phyloP scores from a whole-genome alignment of 345 rosid species.

The Kandelia obovata region DNA sequence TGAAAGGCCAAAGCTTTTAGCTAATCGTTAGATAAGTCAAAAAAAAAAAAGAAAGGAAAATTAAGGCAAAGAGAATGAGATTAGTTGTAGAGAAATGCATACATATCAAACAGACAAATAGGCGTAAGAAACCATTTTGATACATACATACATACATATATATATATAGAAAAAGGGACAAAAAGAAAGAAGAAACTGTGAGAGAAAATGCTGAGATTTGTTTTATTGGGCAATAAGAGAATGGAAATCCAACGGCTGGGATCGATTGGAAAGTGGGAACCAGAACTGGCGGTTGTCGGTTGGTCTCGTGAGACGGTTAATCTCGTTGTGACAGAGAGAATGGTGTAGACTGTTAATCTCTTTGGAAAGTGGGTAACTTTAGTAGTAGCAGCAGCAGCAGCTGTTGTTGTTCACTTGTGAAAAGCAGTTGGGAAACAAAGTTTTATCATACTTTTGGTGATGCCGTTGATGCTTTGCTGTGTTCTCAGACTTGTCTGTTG shows the following conservation, averaged over 20 bases:
- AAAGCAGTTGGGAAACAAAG: too few relatives aligned
- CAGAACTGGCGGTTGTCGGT: not conserved
- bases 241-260: conserved; percentile 6
- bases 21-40: not conserved
- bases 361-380: too few relatives aligned
- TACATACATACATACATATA: too few relatives aligned
- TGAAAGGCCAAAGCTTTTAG: not conserved
- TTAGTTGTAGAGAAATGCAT: conserved; percentile 12
- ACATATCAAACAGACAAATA: not conserved
- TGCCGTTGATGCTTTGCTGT: too few relatives aligned
- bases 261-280: not conserved
- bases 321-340: not conserved
- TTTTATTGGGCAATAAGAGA: not conserved
- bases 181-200: not conserved
- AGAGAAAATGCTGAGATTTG: not conserved
- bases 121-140: conserved; percentile 17
- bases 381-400: too few relatives aligned
- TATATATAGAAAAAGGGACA: not conserved
- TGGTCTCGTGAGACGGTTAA: conserved; percentile 9
- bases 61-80: conserved; percentile 8
- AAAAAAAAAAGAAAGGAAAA: conserved; percentile 11
- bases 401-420: too few relatives aligned
- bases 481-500: too few relatives aligned
- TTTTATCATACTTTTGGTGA: too few relatives aligned
- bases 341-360: not conserved